These are phyloP conservation scores for Entonaema liquescens DNA, from an alignment of 495 filamentous ascomycete genomes.

Conservation along the genomic window DNA sequence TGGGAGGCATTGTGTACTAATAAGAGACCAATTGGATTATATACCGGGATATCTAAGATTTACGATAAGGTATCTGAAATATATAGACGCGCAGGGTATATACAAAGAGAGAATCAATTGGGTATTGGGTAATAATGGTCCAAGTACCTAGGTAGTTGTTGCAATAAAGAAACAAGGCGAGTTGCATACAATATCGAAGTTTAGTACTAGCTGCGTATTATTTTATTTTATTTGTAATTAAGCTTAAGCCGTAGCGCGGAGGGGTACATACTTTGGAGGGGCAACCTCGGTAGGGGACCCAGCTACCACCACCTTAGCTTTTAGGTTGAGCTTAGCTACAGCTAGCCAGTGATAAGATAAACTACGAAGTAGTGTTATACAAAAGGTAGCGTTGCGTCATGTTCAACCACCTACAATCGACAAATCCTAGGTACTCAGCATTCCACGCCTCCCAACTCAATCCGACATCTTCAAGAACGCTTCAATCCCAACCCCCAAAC, in stretches of 20 bases:
- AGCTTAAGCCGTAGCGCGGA: constrained; percentile 9
- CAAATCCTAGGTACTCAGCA: too few species aligned
- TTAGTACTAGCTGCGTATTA: too few species aligned
- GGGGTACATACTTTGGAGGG: constrained; percentile 14
- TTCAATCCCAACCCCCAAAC: too few species aligned
- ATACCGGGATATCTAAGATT: background rate
- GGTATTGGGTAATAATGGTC: background rate
- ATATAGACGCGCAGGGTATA: background rate
- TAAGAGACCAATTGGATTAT: background rate
- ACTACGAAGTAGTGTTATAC: too few species aligned
- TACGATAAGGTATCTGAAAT: too few species aligned
- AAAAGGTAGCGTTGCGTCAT: too few species aligned
- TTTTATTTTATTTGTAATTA: background rate
- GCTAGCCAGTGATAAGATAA: background rate
- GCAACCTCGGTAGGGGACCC: constrained; percentile 2
- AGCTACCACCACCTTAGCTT: background rate
- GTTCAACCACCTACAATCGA: too few species aligned
- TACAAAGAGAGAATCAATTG: background rate
- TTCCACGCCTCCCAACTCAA: too few species aligned
- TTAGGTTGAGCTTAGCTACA: background rate
- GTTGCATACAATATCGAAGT: too few species aligned
- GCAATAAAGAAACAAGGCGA: background rate
- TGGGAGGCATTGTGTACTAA: constrained; percentile 29
- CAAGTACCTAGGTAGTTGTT: background rate
- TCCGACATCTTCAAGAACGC: too few species aligned